These are phyloP conservation scores for Hippophae gyantsensis DNA, from an alignment of 306 rosid species.

Conservation along the genomic window DNA sequence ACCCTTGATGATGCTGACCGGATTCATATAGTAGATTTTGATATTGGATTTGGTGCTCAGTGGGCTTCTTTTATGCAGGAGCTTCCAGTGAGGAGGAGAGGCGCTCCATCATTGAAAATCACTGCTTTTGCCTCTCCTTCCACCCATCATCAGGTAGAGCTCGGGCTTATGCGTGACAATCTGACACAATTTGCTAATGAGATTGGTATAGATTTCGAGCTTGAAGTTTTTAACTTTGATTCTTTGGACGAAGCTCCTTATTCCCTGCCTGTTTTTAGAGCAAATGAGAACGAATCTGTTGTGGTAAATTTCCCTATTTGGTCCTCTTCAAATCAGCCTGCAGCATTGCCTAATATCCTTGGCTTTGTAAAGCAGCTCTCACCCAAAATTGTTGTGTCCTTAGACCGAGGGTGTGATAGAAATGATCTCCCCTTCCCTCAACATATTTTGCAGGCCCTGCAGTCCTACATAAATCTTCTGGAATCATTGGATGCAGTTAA, in stretches of 20 bases:
- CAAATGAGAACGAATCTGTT: constrained; percentile 23
- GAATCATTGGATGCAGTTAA: constrained; percentile 34
- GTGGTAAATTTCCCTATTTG: constrained; percentile 40
- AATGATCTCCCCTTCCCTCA: constrained; percentile 36
- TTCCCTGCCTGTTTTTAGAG: constrained; percentile 21
- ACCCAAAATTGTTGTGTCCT: constrained; percentile 33
- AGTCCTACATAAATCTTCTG: constrained; percentile 29
- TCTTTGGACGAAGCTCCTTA: constrained; percentile 22
- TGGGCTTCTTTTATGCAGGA: constrained; percentile 49
- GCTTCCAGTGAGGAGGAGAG: constrained; percentile 25
- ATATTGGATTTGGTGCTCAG: constrained; percentile 42
- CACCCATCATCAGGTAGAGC: constrained; percentile 30
- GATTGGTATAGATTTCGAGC: constrained; percentile 30
- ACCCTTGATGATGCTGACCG: constrained; percentile 16
- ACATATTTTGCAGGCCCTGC: constrained; percentile 34
- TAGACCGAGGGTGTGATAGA: constrained; percentile 35
- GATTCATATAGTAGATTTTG: constrained; percentile 42
- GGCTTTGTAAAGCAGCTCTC: constrained; percentile 34
- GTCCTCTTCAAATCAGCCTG: constrained; percentile 28
- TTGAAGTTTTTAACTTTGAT: constrained; percentile 34
- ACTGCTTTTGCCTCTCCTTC: constrained; percentile 40
- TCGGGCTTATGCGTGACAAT: constrained; percentile 32
- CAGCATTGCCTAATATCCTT: constrained; percentile 28
- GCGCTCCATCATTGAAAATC: constrained; percentile 27
- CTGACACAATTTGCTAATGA: constrained; percentile 32